A percentile compares a stretch with the other conserved stretches of the same genome.
Evolutionary conservation across 2,329 filamentous ascomycete species (phyloP).

Genomic region (Fusarium tjaetaba): DNA sequence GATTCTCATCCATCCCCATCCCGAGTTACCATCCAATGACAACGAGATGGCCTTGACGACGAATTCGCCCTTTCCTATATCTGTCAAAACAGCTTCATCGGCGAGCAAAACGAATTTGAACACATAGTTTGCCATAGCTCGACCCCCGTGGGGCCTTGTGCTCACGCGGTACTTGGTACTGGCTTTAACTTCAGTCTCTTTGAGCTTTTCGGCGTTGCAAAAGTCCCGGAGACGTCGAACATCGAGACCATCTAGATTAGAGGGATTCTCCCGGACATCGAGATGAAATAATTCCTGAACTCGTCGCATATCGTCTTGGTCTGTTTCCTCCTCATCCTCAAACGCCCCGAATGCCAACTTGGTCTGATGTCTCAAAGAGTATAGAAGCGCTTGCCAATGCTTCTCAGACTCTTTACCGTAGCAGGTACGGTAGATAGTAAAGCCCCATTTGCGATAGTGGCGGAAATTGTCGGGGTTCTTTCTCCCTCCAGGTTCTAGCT

Average conservation of each 20-base stretch:
- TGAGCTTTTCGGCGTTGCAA: background rate
- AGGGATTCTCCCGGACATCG: accelerated
- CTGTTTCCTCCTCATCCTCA: accelerated
- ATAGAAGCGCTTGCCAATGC: background rate
- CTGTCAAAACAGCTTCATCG: background rate
- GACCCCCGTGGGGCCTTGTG: background rate
- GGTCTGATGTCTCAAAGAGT: background rate
- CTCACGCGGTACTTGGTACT: background rate
- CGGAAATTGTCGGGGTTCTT: background rate
- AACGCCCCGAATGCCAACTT: background rate
- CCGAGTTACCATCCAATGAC: background rate
- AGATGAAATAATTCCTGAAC: background rate
- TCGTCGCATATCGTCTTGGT: background rate
- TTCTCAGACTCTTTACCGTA: conserved; percentile 5
- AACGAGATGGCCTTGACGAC: background rate
- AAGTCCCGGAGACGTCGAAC: accelerated
- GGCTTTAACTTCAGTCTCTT: accelerated
- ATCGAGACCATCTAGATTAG: accelerated
- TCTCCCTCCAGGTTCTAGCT: accelerated
- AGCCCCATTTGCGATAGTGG: conserved; percentile 14
- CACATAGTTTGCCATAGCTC: background rate
- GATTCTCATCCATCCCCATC: conserved; percentile 4
- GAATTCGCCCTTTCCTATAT: background rate
- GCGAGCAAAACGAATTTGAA: background rate
- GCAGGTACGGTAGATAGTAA: conserved; percentile 12